These are phyloP conservation scores for Lactarius akahatsu DNA, from an alignment of 768 basidiomycete genomes.

Conservation along the genomic window DNA sequence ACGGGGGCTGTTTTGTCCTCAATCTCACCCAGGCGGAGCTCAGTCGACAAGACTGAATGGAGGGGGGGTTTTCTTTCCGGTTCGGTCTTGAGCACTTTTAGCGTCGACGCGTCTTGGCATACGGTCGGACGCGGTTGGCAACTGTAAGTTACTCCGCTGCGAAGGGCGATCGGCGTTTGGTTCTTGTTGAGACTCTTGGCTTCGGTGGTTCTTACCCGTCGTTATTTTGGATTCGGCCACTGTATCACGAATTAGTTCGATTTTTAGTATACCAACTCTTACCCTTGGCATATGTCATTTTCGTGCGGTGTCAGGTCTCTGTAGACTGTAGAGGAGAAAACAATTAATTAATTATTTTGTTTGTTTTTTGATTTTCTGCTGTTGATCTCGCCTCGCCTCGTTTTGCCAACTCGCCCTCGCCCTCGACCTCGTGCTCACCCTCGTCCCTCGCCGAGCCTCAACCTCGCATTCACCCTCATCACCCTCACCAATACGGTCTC, in stretches of 20 bases:
- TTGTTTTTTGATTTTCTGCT: not conserved
- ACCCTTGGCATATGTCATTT: not conserved
- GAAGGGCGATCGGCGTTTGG: not conserved
- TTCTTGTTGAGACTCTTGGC: not conserved
- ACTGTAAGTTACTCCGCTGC: not conserved
- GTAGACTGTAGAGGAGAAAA: not conserved
- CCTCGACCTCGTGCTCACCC: slow-evolving; percentile 17
- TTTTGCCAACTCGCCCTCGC: not conserved
- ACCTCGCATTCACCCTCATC: slow-evolving; percentile 36
- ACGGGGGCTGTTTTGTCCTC: slow-evolving; percentile 63
- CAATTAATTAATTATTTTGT: not conserved
- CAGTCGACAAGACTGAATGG: slow-evolving; percentile 57
- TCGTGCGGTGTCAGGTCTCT: not conserved
- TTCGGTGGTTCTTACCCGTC: slow-evolving; percentile 2
- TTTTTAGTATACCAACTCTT: slow-evolving; percentile 1
- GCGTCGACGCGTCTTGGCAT: not conserved
- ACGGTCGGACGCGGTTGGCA: not conserved
- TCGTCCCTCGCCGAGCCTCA: slow-evolving; percentile 25
- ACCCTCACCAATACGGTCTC: slow-evolving; percentile 7
- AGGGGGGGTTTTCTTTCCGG: not conserved
- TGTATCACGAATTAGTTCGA: slow-evolving; percentile 13
- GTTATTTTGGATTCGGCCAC: not conserved
- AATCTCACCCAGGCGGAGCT: slow-evolving; percentile 84
- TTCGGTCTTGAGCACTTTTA: not conserved
- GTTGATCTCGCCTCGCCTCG: not conserved